These are phyloP conservation scores for Musa acuminata DNA, from an alignment of 176 grass and related monocot species.

Conservation along the genomic window DNA sequence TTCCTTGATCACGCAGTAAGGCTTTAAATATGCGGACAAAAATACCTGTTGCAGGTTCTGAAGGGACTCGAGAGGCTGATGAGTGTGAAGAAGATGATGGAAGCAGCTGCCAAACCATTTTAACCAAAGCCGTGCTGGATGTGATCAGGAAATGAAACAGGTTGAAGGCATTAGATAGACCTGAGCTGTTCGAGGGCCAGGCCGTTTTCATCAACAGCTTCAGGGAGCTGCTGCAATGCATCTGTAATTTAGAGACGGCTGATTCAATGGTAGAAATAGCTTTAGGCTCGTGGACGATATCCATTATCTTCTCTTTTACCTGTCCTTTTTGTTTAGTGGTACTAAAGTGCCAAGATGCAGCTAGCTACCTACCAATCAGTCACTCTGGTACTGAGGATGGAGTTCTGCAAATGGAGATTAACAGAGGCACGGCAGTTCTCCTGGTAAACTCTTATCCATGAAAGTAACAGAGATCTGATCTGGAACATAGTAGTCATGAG, in stretches of 20 bases:
- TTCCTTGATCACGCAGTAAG: not conserved
- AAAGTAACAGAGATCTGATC: too few species aligned
- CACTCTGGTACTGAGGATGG: too few species aligned
- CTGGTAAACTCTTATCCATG: too few species aligned
- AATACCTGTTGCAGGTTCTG: conserved; percentile 31
- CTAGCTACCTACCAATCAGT: too few species aligned
- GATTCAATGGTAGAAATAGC: not conserved
- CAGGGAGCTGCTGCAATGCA: not conserved
- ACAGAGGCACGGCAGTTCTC: too few species aligned
- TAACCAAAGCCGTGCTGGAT: conserved; percentile 5
- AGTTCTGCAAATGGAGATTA: too few species aligned
- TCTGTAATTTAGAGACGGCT: not conserved
- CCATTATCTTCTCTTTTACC: too few species aligned
- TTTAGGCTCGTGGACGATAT: not conserved
- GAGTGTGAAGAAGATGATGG: conserved; percentile 62
- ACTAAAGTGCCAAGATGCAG: too few species aligned
- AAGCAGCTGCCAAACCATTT: conserved; percentile 76
- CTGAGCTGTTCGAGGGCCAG: not conserved
- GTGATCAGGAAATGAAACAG: not conserved
- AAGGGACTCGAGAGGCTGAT: conserved; percentile 68
- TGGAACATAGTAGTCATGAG: too few species aligned
- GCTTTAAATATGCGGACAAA: not conserved
- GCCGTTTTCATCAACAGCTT: not conserved
- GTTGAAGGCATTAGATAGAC: not conserved
- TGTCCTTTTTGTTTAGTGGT: too few species aligned